A percentile compares a stretch with the other conserved stretches of the same genome.
Conservation (phyloP, 2,329 filamentous ascomycete genomes). For the Botrytis porri region DNA sequence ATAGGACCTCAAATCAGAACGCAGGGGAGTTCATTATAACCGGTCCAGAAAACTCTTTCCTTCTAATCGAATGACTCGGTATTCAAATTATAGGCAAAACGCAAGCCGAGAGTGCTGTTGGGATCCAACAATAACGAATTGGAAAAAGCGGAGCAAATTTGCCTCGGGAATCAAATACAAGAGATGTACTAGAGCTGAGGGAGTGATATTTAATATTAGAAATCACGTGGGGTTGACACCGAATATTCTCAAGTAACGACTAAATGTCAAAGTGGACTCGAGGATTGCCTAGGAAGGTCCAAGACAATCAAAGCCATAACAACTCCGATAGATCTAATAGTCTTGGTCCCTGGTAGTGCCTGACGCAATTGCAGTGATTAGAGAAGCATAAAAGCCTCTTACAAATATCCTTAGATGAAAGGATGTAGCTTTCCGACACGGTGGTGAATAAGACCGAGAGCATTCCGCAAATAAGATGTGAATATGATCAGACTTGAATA, state of each 20-base stretch:
- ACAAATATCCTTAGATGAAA: neutral
- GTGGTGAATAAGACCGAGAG: neutral
- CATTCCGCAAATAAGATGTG: neutral
- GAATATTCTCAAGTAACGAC: neutral
- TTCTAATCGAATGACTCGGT: neutral
- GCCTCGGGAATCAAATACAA: neutral
- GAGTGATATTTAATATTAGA: neutral
- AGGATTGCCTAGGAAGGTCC: neutral
- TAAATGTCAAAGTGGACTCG: too few species aligned
- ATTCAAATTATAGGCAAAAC: neutral
- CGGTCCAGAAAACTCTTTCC: neutral
- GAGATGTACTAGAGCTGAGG: too few species aligned
- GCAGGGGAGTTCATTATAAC: neutral
- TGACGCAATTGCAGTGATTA: neutral
- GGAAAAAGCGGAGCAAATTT: neutral
- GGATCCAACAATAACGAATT: neutral
- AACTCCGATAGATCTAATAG: neutral
- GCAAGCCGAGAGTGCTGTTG: neutral
- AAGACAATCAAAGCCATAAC: neutral
- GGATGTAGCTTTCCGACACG: neutral
- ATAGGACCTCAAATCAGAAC: neutral
- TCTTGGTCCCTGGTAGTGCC: neutral
- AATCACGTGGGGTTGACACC: neutral
- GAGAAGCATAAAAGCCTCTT: neutral
- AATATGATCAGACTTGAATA: neutral